A percentile compares a stretch with the other conserved stretches of the same genome.
Evolutionary conservation across 1,284 basidiomycete genomes (phyloP).

Genomic region (Rhodotorula sp.): DNA sequence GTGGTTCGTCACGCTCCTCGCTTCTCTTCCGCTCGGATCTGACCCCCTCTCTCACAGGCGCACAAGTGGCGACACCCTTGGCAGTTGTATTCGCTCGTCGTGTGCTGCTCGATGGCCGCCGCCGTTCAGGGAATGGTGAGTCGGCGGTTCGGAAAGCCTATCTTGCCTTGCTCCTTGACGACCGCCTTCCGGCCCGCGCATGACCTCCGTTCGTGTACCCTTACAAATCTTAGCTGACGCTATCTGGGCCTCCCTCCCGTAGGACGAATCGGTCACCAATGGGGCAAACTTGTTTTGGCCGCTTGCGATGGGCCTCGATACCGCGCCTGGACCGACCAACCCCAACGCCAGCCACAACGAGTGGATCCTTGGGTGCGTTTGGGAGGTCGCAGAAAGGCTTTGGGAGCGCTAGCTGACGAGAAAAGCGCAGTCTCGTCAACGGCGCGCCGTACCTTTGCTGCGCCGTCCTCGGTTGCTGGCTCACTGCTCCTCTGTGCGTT

Average conservation of each 20-base stretch:
- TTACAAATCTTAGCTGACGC: too few species aligned
- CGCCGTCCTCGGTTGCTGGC: conserved; percentile 49
- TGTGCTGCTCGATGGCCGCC: conserved; percentile 48
- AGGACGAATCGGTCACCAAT: conserved; percentile 47
- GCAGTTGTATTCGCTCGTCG: conserved; percentile 48
- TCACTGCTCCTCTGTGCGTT: conserved; percentile 47
- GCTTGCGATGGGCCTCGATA: too few species aligned
- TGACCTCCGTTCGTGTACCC: too few species aligned
- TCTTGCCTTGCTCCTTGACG: too few species aligned
- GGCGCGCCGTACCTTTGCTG: conserved; percentile 45
- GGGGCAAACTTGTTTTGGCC: conserved; percentile 42
- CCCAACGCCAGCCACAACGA: conserved; percentile 11
- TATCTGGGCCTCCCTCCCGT: background rate
- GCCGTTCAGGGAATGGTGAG: conserved; percentile 45
- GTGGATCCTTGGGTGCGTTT: conserved; percentile 10
- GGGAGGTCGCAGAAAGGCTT: too few species aligned
- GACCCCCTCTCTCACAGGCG: background rate
- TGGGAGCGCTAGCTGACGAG: too few species aligned
- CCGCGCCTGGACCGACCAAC: too few species aligned
- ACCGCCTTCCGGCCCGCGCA: too few species aligned
- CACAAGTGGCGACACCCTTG: conserved; percentile 49
- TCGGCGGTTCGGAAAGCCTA: background rate
- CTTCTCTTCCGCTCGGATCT: background rate
- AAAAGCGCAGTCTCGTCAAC: conserved; percentile 25
- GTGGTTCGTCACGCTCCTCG: conserved; percentile 2